These are phyloP conservation scores for slime mould (Dictyostelium discoideum) DNA, from an alignment of 78 protist species.

Conservation along the genomic window DNA sequence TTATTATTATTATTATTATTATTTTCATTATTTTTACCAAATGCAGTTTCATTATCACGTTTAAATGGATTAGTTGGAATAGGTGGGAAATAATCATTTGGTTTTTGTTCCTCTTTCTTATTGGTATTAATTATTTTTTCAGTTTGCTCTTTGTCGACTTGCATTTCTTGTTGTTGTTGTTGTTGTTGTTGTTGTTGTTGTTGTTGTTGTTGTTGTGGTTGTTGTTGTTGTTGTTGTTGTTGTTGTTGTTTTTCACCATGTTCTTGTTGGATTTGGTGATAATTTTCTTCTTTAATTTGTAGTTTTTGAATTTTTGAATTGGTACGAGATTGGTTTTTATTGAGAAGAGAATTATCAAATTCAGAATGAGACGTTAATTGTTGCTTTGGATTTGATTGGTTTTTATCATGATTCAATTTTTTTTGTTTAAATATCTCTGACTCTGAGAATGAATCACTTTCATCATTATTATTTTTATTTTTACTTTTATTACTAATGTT, in stretches of 20 bases:
- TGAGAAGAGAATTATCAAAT: not conserved
- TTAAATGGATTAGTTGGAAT: conserved; percentile 18
- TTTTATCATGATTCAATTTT: not conserved
- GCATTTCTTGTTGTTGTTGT: not conserved
- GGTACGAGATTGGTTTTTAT: not conserved
- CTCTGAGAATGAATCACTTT: not conserved
- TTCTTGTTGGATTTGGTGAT: not conserved
- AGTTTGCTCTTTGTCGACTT: not conserved
- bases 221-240: not conserved
- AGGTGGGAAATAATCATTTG: not conserved
- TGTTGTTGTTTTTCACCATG: not conserved
- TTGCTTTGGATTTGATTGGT: not conserved
- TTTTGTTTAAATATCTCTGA: not conserved
- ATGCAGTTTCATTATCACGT: not conserved
- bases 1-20: not conserved
- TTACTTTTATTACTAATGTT: not conserved
- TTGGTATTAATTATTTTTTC: not conserved
- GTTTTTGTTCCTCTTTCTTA: not conserved
- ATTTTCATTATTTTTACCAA: not conserved
- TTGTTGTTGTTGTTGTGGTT: not conserved
- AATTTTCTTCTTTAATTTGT: not conserved
- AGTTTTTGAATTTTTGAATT: not conserved
- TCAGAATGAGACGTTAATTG: not conserved
- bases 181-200: too few relatives aligned
- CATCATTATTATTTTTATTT: not conserved